These are phyloP conservation scores for Neonectria ditissima DNA, from an alignment of 2,329 filamentous ascomycete species.

Conservation along the genomic window DNA sequence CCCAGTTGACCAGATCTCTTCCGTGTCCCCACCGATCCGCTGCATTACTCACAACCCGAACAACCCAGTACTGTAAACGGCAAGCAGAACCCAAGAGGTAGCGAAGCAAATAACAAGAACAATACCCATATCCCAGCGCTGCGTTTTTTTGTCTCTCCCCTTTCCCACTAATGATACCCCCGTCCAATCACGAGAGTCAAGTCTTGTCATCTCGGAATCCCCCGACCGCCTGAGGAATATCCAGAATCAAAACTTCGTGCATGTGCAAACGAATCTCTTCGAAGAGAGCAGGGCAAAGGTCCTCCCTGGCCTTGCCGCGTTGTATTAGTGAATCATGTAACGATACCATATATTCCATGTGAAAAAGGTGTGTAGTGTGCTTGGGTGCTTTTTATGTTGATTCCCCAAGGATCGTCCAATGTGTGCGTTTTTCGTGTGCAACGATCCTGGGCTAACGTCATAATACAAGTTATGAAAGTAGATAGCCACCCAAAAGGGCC, in stretches of 20 bases:
- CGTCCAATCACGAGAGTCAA: slow-evolving; percentile 15
- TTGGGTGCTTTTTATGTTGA: slow-evolving; percentile 24
- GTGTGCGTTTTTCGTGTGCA: slow-evolving; percentile 19
- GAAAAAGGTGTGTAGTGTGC: slow-evolving; percentile 31
- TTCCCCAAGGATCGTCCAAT: slow-evolving; percentile 16
- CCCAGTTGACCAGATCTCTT: not conserved
- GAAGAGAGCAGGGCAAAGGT: slow-evolving; percentile 17
- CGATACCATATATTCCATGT: slow-evolving; percentile 37
- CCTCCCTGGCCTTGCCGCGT: slow-evolving; percentile 10
- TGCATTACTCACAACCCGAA: slow-evolving; percentile 24
- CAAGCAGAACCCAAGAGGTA: slow-evolving; percentile 18
- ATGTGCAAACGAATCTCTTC: slow-evolving; percentile 24
- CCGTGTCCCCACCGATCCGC: slow-evolving; percentile 1
- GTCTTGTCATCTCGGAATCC: slow-evolving; percentile 12
- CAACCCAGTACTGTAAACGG: slow-evolving; percentile 21
- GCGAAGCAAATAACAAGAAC: slow-evolving; percentile 29
- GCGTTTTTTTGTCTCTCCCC: slow-evolving; percentile 21
- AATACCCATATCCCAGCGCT: slow-evolving; percentile 12
- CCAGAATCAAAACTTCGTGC: slow-evolving; percentile 28
- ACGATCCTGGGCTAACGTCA: slow-evolving; percentile 27
- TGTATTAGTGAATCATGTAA: slow-evolving; percentile 38
- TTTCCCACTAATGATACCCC: slow-evolving; percentile 16
- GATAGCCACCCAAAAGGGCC: slow-evolving; percentile 9
- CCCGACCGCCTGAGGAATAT: slow-evolving; percentile 24
- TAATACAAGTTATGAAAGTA: slow-evolving; percentile 34